A percentile compares a stretch with the other conserved stretches of the same genome.
Conservation (phyloP, 805 yeast genomes). For the Yueomyces sinensis region DNA sequence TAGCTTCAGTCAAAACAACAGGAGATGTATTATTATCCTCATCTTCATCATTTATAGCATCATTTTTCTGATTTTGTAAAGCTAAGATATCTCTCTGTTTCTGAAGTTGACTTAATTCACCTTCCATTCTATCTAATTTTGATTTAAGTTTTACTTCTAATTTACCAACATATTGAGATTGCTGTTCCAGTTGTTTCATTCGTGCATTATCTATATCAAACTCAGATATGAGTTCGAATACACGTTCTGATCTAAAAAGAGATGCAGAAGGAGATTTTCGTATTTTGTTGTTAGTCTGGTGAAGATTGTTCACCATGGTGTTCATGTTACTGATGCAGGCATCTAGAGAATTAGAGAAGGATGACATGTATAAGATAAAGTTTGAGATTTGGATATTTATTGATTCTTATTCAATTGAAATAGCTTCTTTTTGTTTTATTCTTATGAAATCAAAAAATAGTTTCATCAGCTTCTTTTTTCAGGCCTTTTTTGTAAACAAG, state of each 20-base stretch:
- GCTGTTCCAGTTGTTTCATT: constrained; percentile 10
- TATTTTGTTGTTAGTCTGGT: too few relatives aligned
- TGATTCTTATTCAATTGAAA: too few relatives aligned
- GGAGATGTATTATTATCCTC: constrained; percentile 12
- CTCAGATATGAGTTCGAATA: constrained; percentile 20
- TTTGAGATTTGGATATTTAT: too few relatives aligned
- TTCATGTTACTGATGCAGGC: too few relatives aligned
- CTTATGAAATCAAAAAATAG: too few relatives aligned
- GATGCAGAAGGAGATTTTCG: too few relatives aligned
- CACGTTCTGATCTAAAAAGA: constrained; percentile 13
- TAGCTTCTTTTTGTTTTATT: too few relatives aligned
- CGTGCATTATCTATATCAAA: constrained; percentile 24
- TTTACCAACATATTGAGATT: constrained; percentile 21
- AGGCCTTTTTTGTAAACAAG: too few relatives aligned
- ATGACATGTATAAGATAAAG: too few relatives aligned
- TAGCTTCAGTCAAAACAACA: constrained; percentile 22
- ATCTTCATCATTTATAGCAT: constrained; percentile 2
- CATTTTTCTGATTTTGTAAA: neutral
- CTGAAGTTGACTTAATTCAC: constrained; percentile 14
- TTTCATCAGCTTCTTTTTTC: too few relatives aligned
- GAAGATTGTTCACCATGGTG: too few relatives aligned
- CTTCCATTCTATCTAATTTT: constrained; percentile 9
- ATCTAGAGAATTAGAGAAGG: too few relatives aligned
- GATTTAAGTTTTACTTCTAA: constrained; percentile 15
- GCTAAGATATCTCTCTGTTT: constrained; percentile 3